phyloP scores from a whole-genome alignment of 495 filamentous ascomycete species.

The Aspergillus saccharolyticus region DNA sequence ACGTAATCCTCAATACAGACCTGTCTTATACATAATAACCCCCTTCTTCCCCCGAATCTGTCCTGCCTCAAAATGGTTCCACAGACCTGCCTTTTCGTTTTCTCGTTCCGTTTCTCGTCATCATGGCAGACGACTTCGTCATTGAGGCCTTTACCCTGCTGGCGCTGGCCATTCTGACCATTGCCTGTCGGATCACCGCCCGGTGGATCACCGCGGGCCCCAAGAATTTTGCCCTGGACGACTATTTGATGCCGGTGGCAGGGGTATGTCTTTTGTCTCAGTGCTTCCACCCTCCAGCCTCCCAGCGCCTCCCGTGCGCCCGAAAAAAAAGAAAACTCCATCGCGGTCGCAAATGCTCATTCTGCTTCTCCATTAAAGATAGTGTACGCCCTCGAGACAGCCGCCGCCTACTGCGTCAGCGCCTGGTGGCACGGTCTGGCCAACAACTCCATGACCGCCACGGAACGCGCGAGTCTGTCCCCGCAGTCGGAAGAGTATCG shows the following conservation, averaged over 20 bases:
- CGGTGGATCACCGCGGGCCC: constrained; percentile 49
- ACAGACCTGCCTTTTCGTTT: neutral
- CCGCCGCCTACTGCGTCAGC: constrained; percentile 43
- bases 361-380: constrained; percentile 7
- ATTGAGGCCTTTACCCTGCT: constrained; percentile 52
- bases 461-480: constrained; percentile 37
- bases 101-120: neutral
- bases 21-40: too few species aligned
- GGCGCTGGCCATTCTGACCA: constrained; percentile 43
- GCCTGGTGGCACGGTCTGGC: constrained; percentile 46
- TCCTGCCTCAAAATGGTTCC: neutral
- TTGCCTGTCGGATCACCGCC: constrained; percentile 44
- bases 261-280: constrained; percentile 30
- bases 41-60: too few species aligned
- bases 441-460: constrained; percentile 52
- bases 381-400: constrained; percentile 37
- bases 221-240: constrained; percentile 48
- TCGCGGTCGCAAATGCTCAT: neutral
- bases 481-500: constrained; percentile 42
- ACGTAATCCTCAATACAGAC: too few species aligned
- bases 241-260: constrained; percentile 56
- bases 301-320: neutral
- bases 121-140: constrained; percentile 30
- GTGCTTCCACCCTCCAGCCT: neutral
- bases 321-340: too few species aligned